Base-by-base conservation (phyloP, 2,329 filamentous ascomycete species). In the Penicillium sp. region DNA sequence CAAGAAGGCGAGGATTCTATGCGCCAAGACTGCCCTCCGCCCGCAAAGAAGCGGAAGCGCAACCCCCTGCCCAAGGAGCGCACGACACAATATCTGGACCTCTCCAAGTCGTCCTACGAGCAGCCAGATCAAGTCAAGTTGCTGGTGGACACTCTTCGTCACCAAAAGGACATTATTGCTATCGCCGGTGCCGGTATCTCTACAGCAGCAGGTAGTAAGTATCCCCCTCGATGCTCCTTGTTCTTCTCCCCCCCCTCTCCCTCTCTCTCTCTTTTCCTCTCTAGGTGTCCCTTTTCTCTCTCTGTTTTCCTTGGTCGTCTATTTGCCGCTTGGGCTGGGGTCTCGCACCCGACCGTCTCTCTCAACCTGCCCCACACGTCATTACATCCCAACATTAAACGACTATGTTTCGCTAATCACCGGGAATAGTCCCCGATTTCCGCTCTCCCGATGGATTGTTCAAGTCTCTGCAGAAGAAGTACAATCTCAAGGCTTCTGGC, bases 151-250 rank as follows among this genome's bases (percentile, higher is more conserved):
- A 84, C 84, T 25, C 71, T 98, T 47, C 85, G 86, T 62, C 90
- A 87, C 64, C 93, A 93, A 76, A 88, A 90, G 73, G 96, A 95
- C 74, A 95, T 98, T 65, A 89, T 98, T 32, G 88, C 97, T 44
- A 87, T 98, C 66, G 93, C 91, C 40, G 93, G 93, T 49, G 93
- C 93, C 55, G 93, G 93, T 53, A 98, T 98, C 61, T 97, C 93
- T 35, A 93, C 96, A 44, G 91, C 91, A 46, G 91, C 93, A 58
- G 93, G 93, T 54, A 94, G 84, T 87, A 78, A 65, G 85, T 81
- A 59, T 52, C 63, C 58, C 28, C 5, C 42, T 13, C 25, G 50
- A 4, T 26, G 11, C 34, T 36, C 25, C 11, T 12, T 26, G 29
- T 11, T 46, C 55, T 43, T 40, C 39, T 45, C 51, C 51, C 47